phyloP scores from a whole-genome alignment of 2,329 filamentous ascomycete species.

The Ophiognomonia clavigignenti-juglandacearum region DNA sequence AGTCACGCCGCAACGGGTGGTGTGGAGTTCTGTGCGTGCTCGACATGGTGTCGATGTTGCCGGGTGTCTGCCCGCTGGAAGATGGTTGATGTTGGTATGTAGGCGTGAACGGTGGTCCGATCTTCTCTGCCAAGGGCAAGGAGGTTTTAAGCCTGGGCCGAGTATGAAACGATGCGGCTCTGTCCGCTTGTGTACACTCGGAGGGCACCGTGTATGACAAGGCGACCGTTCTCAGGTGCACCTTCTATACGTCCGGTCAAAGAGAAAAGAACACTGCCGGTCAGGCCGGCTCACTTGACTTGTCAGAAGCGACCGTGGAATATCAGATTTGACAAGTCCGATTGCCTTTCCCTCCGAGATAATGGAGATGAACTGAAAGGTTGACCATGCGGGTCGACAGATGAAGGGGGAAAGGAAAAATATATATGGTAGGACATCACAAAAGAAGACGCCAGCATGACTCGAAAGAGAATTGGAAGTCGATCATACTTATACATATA shows the following conservation, averaged over 20 bases:
- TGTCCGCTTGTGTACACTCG: not conserved
- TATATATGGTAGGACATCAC: slow-evolving; percentile 6
- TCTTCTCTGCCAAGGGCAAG: too few species aligned
- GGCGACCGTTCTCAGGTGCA: not conserved
- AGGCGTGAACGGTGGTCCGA: too few species aligned
- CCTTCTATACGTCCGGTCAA: slow-evolving; percentile 10
- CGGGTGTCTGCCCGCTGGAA: not conserved
- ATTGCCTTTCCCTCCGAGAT: slow-evolving; percentile 7
- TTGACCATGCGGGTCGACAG: not conserved
- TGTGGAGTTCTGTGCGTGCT: slow-evolving; percentile 2
- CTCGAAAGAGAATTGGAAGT: slow-evolving; percentile 4
- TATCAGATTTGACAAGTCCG: slow-evolving; percentile 14
- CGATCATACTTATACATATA: slow-evolving; percentile 7
- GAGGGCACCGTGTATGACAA: slow-evolving; percentile 12
- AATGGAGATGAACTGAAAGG: not conserved
- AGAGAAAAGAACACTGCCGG: slow-evolving; percentile 21
- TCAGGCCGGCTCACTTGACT: slow-evolving; percentile 25
- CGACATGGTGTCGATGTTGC: slow-evolving; percentile 1
- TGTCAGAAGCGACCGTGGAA: slow-evolving; percentile 14
- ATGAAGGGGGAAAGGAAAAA: not conserved
- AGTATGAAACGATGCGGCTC: slow-evolving; percentile 3
- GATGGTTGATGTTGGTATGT: not conserved
- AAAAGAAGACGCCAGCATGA: not conserved
- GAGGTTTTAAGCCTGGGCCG: too few species aligned
- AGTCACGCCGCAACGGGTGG: slow-evolving; percentile 32